phyloP scores from a whole-genome alignment of 1,284 basidiomycete genomes.

The Tilletia indica region DNA sequence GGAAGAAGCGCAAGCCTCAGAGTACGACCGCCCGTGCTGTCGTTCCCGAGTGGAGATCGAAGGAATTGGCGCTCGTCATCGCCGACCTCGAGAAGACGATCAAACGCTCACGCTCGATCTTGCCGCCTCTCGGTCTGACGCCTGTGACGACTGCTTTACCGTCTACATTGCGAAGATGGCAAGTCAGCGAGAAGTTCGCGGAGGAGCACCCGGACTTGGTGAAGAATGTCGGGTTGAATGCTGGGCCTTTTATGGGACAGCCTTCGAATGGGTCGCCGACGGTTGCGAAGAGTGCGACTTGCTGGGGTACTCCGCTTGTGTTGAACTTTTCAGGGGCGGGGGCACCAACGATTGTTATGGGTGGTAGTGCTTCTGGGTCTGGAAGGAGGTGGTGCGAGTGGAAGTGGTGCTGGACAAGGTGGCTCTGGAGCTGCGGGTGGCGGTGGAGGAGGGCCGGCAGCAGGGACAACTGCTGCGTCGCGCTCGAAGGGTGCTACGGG shows the following conservation, averaged over 20 bases:
- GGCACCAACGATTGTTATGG: conserved; percentile 7
- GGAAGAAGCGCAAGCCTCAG: neutral
- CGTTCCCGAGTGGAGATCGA: conserved; percentile 9
- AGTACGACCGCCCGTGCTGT: neutral
- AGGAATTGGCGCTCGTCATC: conserved; percentile 5
- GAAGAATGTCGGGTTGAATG: neutral
- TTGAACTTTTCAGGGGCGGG: conserved; percentile 2
- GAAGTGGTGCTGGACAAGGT: neutral
- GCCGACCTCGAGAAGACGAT: conserved; percentile 13
- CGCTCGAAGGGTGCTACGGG: neutral
- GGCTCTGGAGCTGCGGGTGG: neutral
- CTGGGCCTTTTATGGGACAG: conserved; percentile 7
- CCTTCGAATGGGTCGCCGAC: conserved; percentile 6
- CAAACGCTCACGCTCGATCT: conserved; percentile 5
- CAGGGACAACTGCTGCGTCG: neutral
- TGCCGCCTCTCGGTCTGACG: conserved; percentile 5
- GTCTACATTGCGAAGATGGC: conserved; percentile 1
- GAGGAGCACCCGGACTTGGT: neutral
- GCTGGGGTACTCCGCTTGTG: conserved; percentile 6
- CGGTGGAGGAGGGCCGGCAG: neutral
- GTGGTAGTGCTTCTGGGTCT: neutral
- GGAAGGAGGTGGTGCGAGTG: conserved; percentile 3
- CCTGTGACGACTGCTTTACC: neutral
- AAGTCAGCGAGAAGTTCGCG: neutral
- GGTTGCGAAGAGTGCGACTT: conserved; percentile 4